Percentiles rank a stretch among this genome's conserved stretches.
These are phyloP conservation scores for Dimocarpus longan DNA, from an alignment of 345 rosid species.

Conservation along the genomic window DNA sequence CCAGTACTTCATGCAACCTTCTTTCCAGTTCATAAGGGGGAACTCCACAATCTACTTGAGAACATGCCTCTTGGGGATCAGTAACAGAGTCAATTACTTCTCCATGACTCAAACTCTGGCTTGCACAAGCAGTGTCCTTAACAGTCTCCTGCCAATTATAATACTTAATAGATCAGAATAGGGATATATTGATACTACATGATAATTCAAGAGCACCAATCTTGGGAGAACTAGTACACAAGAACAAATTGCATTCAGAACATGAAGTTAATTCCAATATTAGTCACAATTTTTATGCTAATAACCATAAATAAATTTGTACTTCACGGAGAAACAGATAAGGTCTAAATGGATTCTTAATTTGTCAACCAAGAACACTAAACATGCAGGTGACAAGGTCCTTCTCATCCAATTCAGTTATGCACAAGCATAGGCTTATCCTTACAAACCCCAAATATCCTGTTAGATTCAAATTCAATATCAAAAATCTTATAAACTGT, in stretches of 20 bases:
- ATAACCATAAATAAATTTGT: background rate
- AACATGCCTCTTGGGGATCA: constrained; percentile 22
- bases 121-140: constrained; percentile 20
- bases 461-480: background rate
- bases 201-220: background rate
- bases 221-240: background rate
- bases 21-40: constrained; percentile 67
- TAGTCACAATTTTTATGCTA: background rate
- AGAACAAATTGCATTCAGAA: background rate
- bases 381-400: background rate
- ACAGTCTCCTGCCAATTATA: constrained; percentile 28
- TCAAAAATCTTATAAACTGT: background rate
- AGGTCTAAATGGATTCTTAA: background rate
- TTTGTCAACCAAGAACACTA: background rate
- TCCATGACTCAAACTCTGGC: constrained; percentile 28
- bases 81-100: constrained; percentile 40
- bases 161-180: background rate
- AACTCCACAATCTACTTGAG: constrained; percentile 43
- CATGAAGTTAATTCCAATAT: background rate
- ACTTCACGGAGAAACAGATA: background rate
- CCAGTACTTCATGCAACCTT: constrained; percentile 64
- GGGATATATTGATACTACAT: background rate
- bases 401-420: background rate
- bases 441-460: background rate
- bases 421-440: background rate